Conservation (phyloP, 164 flowering plant species). For the Vitis labrusca region DNA sequence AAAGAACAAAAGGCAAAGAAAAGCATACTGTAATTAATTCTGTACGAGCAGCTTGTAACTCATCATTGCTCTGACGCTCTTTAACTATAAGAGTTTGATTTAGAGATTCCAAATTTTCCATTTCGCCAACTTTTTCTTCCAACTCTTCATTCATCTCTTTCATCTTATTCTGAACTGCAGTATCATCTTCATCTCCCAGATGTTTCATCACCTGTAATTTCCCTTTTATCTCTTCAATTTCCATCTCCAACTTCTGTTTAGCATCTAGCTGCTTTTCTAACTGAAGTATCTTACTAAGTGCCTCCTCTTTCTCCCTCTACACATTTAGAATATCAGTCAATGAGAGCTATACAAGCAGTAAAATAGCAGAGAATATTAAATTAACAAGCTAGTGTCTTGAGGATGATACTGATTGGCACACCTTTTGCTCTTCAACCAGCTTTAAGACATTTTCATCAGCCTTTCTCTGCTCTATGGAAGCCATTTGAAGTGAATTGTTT, state of each 20-base stretch:
- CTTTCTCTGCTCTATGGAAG: slow-evolving; percentile 61
- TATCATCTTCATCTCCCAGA: slow-evolving; percentile 53
- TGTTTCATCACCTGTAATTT: slow-evolving; percentile 64
- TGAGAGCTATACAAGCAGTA: neutral
- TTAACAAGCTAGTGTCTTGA: neutral
- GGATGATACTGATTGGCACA: slow-evolving; percentile 9
- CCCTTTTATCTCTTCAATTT: slow-evolving; percentile 66
- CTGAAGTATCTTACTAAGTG: slow-evolving; percentile 42
- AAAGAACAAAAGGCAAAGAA: slow-evolving; percentile 1
- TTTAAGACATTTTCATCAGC: slow-evolving; percentile 63
- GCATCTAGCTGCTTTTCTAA: slow-evolving; percentile 55
- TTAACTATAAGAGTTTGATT: slow-evolving; percentile 39
- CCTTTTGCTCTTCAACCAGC: slow-evolving; percentile 66
- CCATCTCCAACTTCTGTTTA: slow-evolving; percentile 67
- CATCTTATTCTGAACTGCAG: slow-evolving; percentile 43
- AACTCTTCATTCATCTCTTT: slow-evolving; percentile 47
- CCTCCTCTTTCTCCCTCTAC: slow-evolving; percentile 66
- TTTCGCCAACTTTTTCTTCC: slow-evolving; percentile 31
- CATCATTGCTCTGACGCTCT: slow-evolving; percentile 67
- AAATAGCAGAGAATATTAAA: neutral
- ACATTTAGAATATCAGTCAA: slow-evolving; percentile 14
- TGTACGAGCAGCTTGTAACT: slow-evolving; percentile 69
- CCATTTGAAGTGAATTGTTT: slow-evolving; percentile 46
- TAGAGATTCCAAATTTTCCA: slow-evolving; percentile 30
- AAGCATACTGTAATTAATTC: slow-evolving; percentile 46